A percentile compares a stretch with the other conserved stretches of the same genome.
phyloP scores from a whole-genome alignment of 2,329 filamentous ascomycete species.

The Pseudocercospora fijiensis region DNA sequence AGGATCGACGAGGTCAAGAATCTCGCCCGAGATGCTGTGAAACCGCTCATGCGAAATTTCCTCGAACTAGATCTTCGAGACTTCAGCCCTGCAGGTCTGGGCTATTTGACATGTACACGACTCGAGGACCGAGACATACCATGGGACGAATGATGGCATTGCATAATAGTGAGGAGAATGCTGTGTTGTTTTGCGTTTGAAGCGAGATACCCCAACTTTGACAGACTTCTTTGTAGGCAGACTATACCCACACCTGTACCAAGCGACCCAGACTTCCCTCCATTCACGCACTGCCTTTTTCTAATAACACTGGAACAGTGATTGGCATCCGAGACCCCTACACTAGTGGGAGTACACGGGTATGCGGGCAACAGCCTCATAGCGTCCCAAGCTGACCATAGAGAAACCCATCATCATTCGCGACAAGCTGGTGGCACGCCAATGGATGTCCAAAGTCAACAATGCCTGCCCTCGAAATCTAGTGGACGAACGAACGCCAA shows the following conservation, averaged over 20 bases:
- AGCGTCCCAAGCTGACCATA: constrained; percentile 1
- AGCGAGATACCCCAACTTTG: constrained; percentile 6
- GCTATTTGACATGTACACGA: constrained; percentile 65
- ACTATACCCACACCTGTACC: neutral
- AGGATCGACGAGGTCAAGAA: constrained; percentile 85
- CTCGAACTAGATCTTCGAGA: constrained; percentile 70
- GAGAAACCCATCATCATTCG: neutral
- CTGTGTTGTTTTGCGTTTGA: neutral
- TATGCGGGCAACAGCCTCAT: constrained; percentile 3
- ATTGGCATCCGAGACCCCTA: neutral
- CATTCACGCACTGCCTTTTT: neutral
- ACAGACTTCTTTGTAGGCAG: constrained; percentile 3
- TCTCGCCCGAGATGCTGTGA: constrained; percentile 77
- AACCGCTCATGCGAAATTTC: constrained; percentile 80
- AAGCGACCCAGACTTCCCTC: neutral
- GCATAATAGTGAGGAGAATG: neutral
- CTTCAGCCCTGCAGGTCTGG: constrained; percentile 45
- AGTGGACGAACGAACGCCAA: constrained; percentile 9
- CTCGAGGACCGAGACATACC: constrained; percentile 63
- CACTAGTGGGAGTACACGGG: neutral
- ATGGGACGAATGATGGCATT: constrained; percentile 51
- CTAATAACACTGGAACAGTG: neutral
- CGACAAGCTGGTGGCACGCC: neutral
- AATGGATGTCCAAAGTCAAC: constrained; percentile 11
- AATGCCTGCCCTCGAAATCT: constrained; percentile 3